These are phyloP conservation scores for Rhynchospora pubera DNA, from an alignment of 176 grass and related monocot species.

Conservation along the genomic window DNA sequence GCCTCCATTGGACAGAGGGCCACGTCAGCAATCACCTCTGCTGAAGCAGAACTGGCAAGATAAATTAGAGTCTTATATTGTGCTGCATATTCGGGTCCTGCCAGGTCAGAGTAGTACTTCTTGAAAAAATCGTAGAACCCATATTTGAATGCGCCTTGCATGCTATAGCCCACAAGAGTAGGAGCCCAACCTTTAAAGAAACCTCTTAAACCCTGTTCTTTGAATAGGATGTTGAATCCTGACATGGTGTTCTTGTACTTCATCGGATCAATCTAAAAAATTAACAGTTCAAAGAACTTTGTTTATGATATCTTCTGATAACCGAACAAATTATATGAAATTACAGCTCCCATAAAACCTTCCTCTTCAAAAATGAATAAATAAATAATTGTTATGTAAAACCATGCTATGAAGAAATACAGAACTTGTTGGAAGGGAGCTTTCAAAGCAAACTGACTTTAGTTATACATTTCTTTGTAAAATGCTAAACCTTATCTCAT, in stretches of 20 bases:
- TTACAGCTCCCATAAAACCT: too few species aligned
- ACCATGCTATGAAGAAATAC: too few species aligned
- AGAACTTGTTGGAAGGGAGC: too few species aligned
- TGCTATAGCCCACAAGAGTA: conserved; percentile 61
- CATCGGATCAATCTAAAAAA: conserved; percentile 51
- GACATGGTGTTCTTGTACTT: conserved; percentile 80
- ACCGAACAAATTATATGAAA: too few species aligned
- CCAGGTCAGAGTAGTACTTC: conserved; percentile 63
- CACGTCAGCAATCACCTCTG: conserved; percentile 65
- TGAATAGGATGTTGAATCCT: conserved; percentile 56
- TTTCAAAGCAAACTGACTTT: neutral
- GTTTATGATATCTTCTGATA: neutral
- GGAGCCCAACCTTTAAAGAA: conserved; percentile 78
- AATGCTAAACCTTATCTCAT: neutral
- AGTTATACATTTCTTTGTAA: neutral
- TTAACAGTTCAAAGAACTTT: neutral
- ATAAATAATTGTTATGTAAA: too few species aligned
- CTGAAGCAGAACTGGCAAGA: conserved; percentile 59
- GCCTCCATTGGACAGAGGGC: conserved; percentile 85
- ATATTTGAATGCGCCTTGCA: conserved; percentile 61
- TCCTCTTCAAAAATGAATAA: too few species aligned
- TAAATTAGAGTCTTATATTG: conserved; percentile 85
- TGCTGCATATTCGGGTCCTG: conserved; percentile 48
- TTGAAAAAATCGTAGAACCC: conserved; percentile 82
- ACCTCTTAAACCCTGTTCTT: conserved; percentile 62